A percentile compares a stretch with the other conserved stretches of the same genome.
Conservation (phyloP, 2,329 filamentous ascomycete species). For the Clarireedia paspali region DNA sequence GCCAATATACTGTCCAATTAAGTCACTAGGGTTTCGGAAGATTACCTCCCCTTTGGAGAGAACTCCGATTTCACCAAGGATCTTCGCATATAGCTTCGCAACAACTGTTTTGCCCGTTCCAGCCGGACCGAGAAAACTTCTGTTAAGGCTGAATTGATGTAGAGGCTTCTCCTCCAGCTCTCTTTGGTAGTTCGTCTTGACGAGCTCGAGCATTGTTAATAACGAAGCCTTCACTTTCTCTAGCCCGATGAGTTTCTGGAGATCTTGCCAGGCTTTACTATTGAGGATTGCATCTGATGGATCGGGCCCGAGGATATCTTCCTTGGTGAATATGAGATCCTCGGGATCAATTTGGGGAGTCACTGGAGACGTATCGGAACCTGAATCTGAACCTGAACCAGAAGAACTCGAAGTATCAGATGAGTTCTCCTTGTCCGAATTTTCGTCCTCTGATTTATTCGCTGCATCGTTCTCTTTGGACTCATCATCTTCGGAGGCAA, state of each 20-base stretch:
- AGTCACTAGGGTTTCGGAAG: slow-evolving; percentile 32
- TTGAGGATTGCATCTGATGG: slow-evolving; percentile 42
- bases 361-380: background rate
- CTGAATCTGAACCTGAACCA: background rate
- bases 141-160: slow-evolving; percentile 56
- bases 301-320: slow-evolving; percentile 64
- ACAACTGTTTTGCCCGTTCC: slow-evolving; percentile 72
- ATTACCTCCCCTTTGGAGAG: slow-evolving; percentile 41
- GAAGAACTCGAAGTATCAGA: background rate
- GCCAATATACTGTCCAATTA: slow-evolving; percentile 46
- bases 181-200: slow-evolving; percentile 47
- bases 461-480: background rate
- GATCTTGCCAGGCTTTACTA: slow-evolving; percentile 47
- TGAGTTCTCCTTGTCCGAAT: background rate
- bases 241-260: slow-evolving; percentile 53
- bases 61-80: slow-evolving; percentile 53
- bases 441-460: background rate
- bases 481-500: background rate
- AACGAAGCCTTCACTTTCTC: slow-evolving; percentile 45
- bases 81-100: slow-evolving; percentile 61
- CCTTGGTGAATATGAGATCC: slow-evolving; percentile 42
- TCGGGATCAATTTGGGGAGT: background rate
- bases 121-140: slow-evolving; percentile 63
- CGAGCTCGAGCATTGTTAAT: slow-evolving; percentile 46
- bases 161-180: slow-evolving; percentile 55